phyloP scores from a whole-genome alignment of 2,329 filamentous ascomycete genomes.

The Fusarium virguliforme region DNA sequence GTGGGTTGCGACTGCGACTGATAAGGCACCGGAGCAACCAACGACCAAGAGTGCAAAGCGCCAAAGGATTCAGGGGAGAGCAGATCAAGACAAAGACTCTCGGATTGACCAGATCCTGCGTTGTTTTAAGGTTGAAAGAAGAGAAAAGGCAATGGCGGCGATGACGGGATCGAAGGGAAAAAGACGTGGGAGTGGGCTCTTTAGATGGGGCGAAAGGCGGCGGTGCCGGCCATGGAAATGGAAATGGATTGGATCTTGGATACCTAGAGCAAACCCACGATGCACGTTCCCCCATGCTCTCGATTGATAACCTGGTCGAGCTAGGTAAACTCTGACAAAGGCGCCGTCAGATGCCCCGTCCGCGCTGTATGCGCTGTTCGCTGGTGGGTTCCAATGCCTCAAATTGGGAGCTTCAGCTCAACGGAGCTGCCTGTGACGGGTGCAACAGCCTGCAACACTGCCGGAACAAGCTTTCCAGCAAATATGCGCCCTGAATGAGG shows the following conservation, averaged over 20 bases:
- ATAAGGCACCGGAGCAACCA: slow-evolving; percentile 21
- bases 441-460: slow-evolving; percentile 18
- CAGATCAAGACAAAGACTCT: slow-evolving; percentile 13
- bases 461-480: slow-evolving; percentile 22
- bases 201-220: slow-evolving; percentile 41
- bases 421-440: slow-evolving; percentile 22
- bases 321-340: slow-evolving; percentile 35
- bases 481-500: slow-evolving; percentile 36
- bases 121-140: slow-evolving; percentile 11
- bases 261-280: slow-evolving; percentile 33
- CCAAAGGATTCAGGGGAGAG: slow-evolving; percentile 11
- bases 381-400: slow-evolving; percentile 21
- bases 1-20: slow-evolving; percentile 20
- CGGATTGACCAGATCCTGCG: slow-evolving; percentile 27
- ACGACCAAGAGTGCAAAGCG: slow-evolving; percentile 7
- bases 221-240: slow-evolving; percentile 22
- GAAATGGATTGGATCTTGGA: slow-evolving; percentile 9
- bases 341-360: slow-evolving; percentile 35
- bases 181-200: slow-evolving; percentile 36
- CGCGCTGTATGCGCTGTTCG: slow-evolving; percentile 9
- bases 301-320: slow-evolving; percentile 45
- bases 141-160: slow-evolving; percentile 19
- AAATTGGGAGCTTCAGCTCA: slow-evolving; percentile 40
- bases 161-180: slow-evolving; percentile 36
- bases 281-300: slow-evolving; percentile 36